Evolutionary conservation across 164 flowering plant species (phyloP), one percentile per base, ranked within the genome.

Genomic region (Warburgia ugandensis): DNA sequence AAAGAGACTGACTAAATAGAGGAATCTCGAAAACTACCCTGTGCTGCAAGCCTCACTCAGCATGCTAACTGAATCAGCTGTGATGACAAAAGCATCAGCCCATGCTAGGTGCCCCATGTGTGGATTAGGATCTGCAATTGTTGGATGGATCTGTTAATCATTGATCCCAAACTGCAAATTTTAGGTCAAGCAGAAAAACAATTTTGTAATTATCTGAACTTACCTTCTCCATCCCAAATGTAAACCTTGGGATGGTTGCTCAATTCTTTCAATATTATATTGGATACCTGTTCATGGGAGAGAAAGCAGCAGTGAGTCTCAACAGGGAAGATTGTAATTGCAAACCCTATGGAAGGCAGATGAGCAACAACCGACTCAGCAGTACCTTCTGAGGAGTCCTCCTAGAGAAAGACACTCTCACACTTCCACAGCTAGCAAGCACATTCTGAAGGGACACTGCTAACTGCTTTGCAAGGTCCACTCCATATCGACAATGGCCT

Each of bases 1-100:
- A 6, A 32, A 33, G 11, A 21, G 26, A 11, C 10, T 14, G 10
- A 5, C 25, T 29, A 16, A 28, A 14, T 23, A 22, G 7, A 12
- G 23, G 26, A 45, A 30, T 19, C 28, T 32, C 36, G 11, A 60
- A 36, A 40, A 75, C 61, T 84, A 90, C 97, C 97, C 99, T 13
- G 97, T 92, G 64, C 97, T 83, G 82, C 99, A 92, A 63, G 83
- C 95, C 65, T 92, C 99, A 60, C 95, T 92, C 70, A 92, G 60
- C 88, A 86, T 79, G 49, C 95, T 86, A 60, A 92, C 82, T 63
- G 97, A 92, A 69, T 92, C 99, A 39, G 99, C 96, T 30, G 97
- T 92, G 48, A 92, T 55, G 46, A 92, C 79, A 73, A 88, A 92
- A 56, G 97, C 84, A 81, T 90, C 95, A 6, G 89, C 97, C 97